phyloP scores from a whole-genome alignment of 805 yeast species.

The Candida sanyiensis region DNA sequence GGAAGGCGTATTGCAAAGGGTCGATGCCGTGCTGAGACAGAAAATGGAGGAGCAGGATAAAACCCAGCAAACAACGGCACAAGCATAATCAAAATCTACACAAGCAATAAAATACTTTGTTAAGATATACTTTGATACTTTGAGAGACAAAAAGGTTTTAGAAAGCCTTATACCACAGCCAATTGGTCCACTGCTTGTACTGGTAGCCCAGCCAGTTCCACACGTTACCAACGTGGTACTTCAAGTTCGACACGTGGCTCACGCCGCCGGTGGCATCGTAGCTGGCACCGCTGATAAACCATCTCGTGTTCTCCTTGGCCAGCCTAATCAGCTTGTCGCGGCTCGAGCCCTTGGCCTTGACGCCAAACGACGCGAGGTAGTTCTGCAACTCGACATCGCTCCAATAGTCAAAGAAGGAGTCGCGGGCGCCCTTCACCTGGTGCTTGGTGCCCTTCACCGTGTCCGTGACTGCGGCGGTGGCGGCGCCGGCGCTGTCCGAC shows the following conservation, averaged over 20 bases:
- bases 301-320: conserved; percentile 38
- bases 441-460: conserved; percentile 9
- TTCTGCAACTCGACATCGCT: conserved; percentile 36
- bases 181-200: conserved; percentile 1
- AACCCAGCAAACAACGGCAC: too few relatives aligned
- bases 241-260: conserved; percentile 6
- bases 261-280: conserved; percentile 2
- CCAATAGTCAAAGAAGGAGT: conserved; percentile 34
- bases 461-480: conserved; percentile 11
- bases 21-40: conserved; percentile 50
- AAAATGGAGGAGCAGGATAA: conserved; percentile 13
- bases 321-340: conserved; percentile 32
- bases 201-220: conserved; percentile 8
- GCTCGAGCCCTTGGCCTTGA: conserved; percentile 23
- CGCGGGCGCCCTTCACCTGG: conserved; percentile 13
- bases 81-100: not conserved
- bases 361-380: conserved; percentile 40
- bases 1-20: conserved; percentile 52
- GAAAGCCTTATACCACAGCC: conserved; percentile 1
- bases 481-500: conserved; percentile 15
- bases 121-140: not conserved
- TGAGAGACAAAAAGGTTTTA: too few relatives aligned
- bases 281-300: conserved; percentile 31
- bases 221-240: conserved; percentile 8
- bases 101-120: not conserved